Base-by-base conservation (phyloP, 169 alveolate species). In the Blepharisma undulans region DNA sequence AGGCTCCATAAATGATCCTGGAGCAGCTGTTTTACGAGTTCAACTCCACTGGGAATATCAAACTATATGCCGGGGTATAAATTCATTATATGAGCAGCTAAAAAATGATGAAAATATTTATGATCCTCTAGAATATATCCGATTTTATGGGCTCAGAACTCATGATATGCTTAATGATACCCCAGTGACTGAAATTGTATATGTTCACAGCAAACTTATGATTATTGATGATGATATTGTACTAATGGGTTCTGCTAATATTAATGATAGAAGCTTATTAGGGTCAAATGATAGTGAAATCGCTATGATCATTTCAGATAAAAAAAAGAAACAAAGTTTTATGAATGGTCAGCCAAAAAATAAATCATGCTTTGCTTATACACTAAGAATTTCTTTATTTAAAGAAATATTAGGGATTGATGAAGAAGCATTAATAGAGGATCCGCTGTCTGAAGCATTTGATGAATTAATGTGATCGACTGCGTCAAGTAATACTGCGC, bases 221-320 rank as follows among this genome's bases (percentile, higher is more conserved):
- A 93, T 94, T 72, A 88, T 93, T 72, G 98, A 96, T 93, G 98
- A 96, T 92, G 91, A 91, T 66, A 89, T 90, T 0, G 97, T 93
- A 29, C 79, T 96, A 59, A 93, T 96, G 34, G 98, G 98, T 19
- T 91, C 96, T 74, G 98, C 98, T 76, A 96, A 96, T 95, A 94
- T 96, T 33, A 95, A 96, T 91, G 98, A 96, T 91, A 94, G 98
- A 78, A 93, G 96, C 77, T 87, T 93, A 94, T 79, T 92, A 7
- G 98, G 98, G 0, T 90, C 87, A 10, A 90, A 97, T 91, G 98
- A 96, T 81, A 90, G 94, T 33, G 97, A 92, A 90, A 66, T 94
- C 61, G 97, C 97, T 21, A 94, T 93, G 88, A 79, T 86, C 7
- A 25, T 86, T 7, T 19, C 61, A 7, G 91, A 86, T 33, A 22